Percentiles rank a stretch among this genome's conserved stretches.
Conservation (phyloP, 306 rosid genomes). For the Nissolia schottii region DNA sequence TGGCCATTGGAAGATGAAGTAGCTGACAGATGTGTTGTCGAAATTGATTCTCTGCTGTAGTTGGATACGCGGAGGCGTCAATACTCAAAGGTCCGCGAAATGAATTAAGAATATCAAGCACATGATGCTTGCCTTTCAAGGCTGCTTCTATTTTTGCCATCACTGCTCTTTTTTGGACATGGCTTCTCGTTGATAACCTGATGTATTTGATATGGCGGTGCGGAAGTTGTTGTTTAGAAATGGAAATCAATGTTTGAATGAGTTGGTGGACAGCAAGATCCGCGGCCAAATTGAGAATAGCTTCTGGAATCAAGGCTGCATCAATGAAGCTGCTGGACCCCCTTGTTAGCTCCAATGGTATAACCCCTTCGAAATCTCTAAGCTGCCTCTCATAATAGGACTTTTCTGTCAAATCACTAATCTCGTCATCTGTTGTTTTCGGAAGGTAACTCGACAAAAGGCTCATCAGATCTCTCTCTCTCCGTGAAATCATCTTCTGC, state of each 20-base stretch:
- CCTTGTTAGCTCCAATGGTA: not conserved
- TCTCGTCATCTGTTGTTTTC: not conserved
- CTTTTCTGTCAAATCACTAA: not conserved
- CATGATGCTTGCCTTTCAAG: not conserved
- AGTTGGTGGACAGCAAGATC: slow-evolving; percentile 21
- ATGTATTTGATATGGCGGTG: not conserved
- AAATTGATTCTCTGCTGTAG: not conserved
- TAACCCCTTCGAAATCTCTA: not conserved
- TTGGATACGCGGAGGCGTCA: not conserved
- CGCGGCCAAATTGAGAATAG: not conserved
- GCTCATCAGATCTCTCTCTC: not conserved
- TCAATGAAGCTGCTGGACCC: not conserved
- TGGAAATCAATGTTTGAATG: not conserved
- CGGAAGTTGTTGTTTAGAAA: not conserved
- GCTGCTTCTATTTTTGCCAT: not conserved
- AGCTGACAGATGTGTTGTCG: not conserved
- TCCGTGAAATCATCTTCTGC: not conserved
- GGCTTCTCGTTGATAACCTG: not conserved
- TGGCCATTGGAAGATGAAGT: not conserved
- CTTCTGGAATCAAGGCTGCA: not conserved
- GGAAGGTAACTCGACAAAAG: not conserved
- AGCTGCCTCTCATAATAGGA: not conserved
- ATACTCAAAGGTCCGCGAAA: not conserved
- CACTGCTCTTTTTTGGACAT: not conserved
- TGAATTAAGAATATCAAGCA: not conserved